Conservation (phyloP, 2,329 filamentous ascomycete species). For the Phialocephala subalpina region DNA sequence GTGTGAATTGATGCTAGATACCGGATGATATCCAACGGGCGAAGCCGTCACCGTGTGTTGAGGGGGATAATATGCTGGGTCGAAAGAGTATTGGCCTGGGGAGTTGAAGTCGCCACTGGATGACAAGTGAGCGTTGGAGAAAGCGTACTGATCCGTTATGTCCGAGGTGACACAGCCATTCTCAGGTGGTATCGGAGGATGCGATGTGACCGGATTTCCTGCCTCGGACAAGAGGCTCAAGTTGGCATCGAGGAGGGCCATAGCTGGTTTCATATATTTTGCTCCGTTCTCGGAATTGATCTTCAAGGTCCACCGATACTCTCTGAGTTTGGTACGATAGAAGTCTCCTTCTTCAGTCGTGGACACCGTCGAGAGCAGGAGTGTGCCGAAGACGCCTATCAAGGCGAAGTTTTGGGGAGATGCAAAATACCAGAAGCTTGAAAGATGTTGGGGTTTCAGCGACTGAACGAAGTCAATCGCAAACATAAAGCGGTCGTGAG, state of each 20-base stretch:
- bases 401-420: conserved; percentile 53
- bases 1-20: conserved; percentile 18
- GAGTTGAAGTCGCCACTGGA: conserved; percentile 26
- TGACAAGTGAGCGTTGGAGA: conserved; percentile 18
- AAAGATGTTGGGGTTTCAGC: conserved; percentile 54
- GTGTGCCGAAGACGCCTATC: conserved; percentile 51
- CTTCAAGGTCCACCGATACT: conserved; percentile 41
- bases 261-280: conserved; percentile 37
- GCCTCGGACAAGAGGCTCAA: conserved; percentile 31
- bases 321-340: conserved; percentile 36
- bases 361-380: conserved; percentile 43
- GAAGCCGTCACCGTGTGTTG: conserved; percentile 18
- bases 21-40: conserved; percentile 25
- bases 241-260: conserved; percentile 39
- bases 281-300: conserved; percentile 41
- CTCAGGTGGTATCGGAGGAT: conserved; percentile 5
- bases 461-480: conserved; percentile 52
- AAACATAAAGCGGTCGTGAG: conserved; percentile 49
- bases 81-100: conserved; percentile 30
- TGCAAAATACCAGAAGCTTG: conserved; percentile 55
- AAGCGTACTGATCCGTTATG: conserved; percentile 22
- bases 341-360: conserved; percentile 36
- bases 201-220: conserved; percentile 6
- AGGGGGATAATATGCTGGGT: conserved; percentile 28
- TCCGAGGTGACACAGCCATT: conserved; percentile 21